Evolutionary conservation across 2,329 filamentous ascomycete species (phyloP).

Genomic region (Paraphaeosphaeria minitans): DNA sequence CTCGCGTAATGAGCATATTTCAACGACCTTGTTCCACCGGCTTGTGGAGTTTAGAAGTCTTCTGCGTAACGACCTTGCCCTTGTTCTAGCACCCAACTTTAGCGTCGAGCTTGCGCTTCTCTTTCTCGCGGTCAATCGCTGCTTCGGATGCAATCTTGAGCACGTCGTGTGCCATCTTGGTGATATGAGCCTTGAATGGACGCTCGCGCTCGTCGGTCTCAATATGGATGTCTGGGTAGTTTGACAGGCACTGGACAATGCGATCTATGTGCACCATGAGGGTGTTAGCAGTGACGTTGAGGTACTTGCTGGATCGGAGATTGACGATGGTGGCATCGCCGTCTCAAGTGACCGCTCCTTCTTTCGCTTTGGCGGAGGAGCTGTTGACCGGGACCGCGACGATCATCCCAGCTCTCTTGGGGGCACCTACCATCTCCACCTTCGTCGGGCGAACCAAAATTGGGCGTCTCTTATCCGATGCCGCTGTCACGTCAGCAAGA

Average conservation of each 20-base stretch:
- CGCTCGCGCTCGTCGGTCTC: neutral
- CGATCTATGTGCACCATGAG: neutral
- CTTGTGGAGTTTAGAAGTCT: neutral
- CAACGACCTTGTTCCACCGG: too few species aligned
- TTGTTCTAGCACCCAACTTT: neutral
- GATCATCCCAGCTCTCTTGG: neutral
- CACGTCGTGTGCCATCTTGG: neutral
- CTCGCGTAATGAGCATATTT: too few species aligned
- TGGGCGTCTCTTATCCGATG: neutral
- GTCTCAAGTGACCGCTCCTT: neutral
- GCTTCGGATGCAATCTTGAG: neutral
- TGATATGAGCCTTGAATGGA: neutral
- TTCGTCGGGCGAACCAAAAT: neutral
- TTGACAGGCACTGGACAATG: neutral
- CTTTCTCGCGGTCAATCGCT: neutral
- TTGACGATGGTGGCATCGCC: neutral
- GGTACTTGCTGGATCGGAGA: neutral
- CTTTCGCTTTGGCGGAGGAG: neutral
- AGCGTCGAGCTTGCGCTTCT: neutral
- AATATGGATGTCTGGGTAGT: neutral
- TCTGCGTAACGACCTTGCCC: neutral
- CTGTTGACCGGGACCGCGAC: neutral
- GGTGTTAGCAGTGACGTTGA: neutral
- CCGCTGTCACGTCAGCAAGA: neutral
- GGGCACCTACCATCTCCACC: neutral